phyloP scores from a whole-genome alignment of 1,284 basidiomycete genomes.

The Ustilago lituana region DNA sequence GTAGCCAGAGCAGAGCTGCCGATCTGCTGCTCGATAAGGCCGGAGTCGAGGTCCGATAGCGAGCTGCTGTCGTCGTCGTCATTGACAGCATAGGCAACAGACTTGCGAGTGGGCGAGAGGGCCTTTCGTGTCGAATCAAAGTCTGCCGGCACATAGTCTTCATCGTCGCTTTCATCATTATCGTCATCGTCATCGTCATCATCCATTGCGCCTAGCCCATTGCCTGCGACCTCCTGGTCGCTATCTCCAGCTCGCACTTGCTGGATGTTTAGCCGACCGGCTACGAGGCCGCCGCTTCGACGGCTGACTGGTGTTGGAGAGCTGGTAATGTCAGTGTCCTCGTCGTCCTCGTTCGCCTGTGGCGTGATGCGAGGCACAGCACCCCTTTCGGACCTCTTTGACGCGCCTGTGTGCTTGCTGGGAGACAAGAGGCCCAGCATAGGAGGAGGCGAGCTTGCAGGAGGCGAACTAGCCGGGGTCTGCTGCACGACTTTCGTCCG shows the following conservation, averaged over 20 bases:
- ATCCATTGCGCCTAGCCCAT: slow-evolving; percentile 14
- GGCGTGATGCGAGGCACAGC: background rate
- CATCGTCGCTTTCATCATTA: slow-evolving; percentile 44
- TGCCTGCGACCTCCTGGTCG: slow-evolving; percentile 24
- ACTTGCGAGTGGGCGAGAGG: slow-evolving; percentile 10
- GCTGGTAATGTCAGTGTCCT: slow-evolving; percentile 26
- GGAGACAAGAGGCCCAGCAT: slow-evolving; percentile 23
- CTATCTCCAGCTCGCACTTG: slow-evolving; percentile 38
- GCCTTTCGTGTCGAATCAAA: slow-evolving; percentile 10
- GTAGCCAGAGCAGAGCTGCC: slow-evolving; percentile 22
- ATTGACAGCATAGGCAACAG: background rate
- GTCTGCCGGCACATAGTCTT: slow-evolving; percentile 38
- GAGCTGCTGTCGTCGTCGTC: slow-evolving; percentile 39
- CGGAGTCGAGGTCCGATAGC: slow-evolving; percentile 32
- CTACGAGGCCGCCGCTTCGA: slow-evolving; percentile 28
- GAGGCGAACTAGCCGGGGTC: slow-evolving; percentile 25
- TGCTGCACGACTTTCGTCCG: background rate
- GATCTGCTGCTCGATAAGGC: slow-evolving; percentile 31
- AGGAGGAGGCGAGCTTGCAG: slow-evolving; percentile 34
- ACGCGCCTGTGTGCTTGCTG: slow-evolving; percentile 10
- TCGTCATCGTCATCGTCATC: slow-evolving; percentile 33
- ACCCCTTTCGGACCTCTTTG: background rate
- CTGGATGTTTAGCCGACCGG: slow-evolving; percentile 36
- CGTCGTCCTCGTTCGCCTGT: slow-evolving; percentile 23
- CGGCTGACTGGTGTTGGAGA: slow-evolving; percentile 37